Evolutionary conservation across 2,329 filamentous ascomycete genomes (phyloP), one percentile per base, ranked within the genome.

Genomic region (Tolypocladium capitatum): DNA sequence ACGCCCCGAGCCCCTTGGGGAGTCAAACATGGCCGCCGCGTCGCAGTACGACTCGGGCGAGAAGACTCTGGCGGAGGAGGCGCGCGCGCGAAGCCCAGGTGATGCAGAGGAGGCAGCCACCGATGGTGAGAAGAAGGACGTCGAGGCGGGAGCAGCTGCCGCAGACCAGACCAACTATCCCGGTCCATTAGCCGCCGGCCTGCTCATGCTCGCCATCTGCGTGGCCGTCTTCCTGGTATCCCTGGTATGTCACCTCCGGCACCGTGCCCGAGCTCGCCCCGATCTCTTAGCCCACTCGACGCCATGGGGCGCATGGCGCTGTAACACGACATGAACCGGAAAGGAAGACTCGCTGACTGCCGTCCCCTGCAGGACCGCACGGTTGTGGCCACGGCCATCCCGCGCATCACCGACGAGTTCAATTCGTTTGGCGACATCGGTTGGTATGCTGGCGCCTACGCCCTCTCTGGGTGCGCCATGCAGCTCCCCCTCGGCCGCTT

Each of bases 401-500:
- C 63, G 3, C 57, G 56, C 9, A 64, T 65, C 36, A 58, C 60
- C 4, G 52, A 58, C 46, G 56, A 63, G 30, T 61, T 69, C 49
- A 57, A 66, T 9, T 60, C 66, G 30, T 58, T 71, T 1, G 57
- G 62, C n/a, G 68, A 73, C 47, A 63, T 73, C 10, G 67, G 66
- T 35, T 72, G 56, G 57, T 61, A 63, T 45, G 58, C 53, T 28
- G 54, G 55, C n/a, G 53, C 58, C 20, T 62, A 61, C 27, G 49
- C 55, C 21, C 52, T 62, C 41, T 58, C 57, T 10, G 48, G 52
- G 13, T 56, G 54, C 14, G 58, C 55, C 2, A 53, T 56, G 14
- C 56, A 61, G 24, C 55, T 55, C 4, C 52, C 54, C 16, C 59
- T 53, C 13, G 62, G 62, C 3, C 54, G 54, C 1, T 48, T 63